phyloP scores from a whole-genome alignment of 495 filamentous ascomycete species.

The Staphylotrichum tortipilum region DNA sequence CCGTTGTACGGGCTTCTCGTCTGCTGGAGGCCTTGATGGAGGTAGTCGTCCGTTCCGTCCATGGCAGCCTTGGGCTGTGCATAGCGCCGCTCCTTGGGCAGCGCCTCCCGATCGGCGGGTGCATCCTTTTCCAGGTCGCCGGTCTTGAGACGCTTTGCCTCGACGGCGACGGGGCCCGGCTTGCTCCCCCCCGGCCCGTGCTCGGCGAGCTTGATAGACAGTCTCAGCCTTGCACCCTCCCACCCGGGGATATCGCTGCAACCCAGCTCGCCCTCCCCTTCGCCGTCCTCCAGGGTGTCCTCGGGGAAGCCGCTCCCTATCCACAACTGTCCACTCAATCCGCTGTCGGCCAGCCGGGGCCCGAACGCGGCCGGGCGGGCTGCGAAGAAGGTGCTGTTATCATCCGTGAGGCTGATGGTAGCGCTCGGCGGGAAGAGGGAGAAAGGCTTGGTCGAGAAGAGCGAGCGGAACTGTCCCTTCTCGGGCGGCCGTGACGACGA shows the following conservation, averaged over 20 bases:
- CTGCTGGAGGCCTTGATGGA: slow-evolving; percentile 56
- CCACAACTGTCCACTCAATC: slow-evolving; percentile 80
- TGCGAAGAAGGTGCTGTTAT: slow-evolving; percentile 94
- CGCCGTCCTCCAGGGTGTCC: slow-evolving; percentile 52
- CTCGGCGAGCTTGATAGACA: slow-evolving; percentile 13
- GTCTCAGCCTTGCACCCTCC: slow-evolving; percentile 43
- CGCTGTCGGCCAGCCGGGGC: slow-evolving; percentile 62
- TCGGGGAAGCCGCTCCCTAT: slow-evolving; percentile 84
- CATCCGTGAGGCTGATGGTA: slow-evolving; percentile 90
- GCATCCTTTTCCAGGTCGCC: slow-evolving; percentile 16
- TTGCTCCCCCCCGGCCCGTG: slow-evolving; percentile 18
- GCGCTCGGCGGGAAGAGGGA: slow-evolving; percentile 91
- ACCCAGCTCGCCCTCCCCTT: slow-evolving; percentile 79
- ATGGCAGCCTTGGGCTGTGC: slow-evolving; percentile 29
- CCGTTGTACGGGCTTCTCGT: slow-evolving; percentile 25
- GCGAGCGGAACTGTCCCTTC: slow-evolving; percentile 29
- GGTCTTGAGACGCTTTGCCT: slow-evolving; percentile 11
- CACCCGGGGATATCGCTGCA: slow-evolving; percentile 97
- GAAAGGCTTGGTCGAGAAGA: slow-evolving; percentile 44
- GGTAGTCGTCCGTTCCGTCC: slow-evolving; percentile 89
- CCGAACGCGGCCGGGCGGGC: slow-evolving; percentile 92
- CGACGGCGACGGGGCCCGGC: background rate
- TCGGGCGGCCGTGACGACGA: slow-evolving; percentile 18
- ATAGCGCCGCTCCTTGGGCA: slow-evolving; percentile 15
- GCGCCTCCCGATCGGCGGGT: slow-evolving; percentile 16